A percentile compares a stretch with the other conserved stretches of the same genome.
Conservation (phyloP, 495 filamentous ascomycete species). For the Penicillium bialowiezense region DNA sequence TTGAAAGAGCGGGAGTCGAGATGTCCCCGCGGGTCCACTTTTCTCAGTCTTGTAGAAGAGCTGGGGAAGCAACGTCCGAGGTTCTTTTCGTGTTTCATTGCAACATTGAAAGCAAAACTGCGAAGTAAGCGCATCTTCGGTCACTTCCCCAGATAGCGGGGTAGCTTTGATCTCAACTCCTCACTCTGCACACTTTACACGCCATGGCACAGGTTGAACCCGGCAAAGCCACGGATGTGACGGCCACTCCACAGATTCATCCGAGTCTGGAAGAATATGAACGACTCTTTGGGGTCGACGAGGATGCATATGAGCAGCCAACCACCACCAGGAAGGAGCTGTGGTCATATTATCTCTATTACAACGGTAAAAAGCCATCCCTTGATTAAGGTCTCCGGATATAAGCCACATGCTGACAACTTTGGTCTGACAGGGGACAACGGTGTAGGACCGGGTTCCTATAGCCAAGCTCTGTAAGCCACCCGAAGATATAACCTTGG, state of each 20-base stretch:
- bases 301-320: conserved; percentile 40
- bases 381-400: too few species aligned
- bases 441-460: conserved; percentile 47
- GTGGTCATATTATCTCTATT: conserved; percentile 51
- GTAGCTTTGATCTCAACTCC: too few species aligned
- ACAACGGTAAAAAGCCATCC: conserved; percentile 29
- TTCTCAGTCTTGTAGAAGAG: background rate
- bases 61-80: too few species aligned
- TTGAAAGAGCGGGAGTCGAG: background rate
- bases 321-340: conserved; percentile 47
- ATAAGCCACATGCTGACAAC: background rate
- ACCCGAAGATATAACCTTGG: too few species aligned
- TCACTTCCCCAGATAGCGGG: too few species aligned
- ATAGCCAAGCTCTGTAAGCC: conserved; percentile 41
- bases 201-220: background rate
- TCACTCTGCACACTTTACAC: background rate
- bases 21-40: background rate
- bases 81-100: background rate
- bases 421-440: conserved; percentile 36
- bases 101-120: too few species aligned
- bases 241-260: conserved; percentile 3
- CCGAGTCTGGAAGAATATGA: conserved; percentile 32
- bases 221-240: background rate
- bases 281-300: conserved; percentile 37
- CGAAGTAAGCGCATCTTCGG: too few species aligned